Evolutionary conservation across 768 basidiomycete genomes (phyloP).

Genomic region (Termitomyces titanicus): DNA sequence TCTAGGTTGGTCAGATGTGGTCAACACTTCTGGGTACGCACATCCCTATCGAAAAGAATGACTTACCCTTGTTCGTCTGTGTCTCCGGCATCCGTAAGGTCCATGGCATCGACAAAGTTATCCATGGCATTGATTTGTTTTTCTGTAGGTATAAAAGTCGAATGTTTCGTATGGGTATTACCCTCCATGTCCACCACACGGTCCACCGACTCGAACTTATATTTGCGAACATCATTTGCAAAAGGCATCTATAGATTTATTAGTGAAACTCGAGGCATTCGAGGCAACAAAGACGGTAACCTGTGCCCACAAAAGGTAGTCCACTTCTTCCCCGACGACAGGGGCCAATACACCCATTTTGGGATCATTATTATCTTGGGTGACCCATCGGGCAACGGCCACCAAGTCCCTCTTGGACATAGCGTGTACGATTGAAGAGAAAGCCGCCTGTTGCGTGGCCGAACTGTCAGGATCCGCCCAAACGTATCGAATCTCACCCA

Average conservation of each 20-base stretch:
- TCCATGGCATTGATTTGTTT: constrained; percentile 83
- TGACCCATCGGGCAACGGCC: constrained; percentile 84
- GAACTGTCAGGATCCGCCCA: constrained; percentile 72
- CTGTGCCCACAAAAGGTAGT: constrained; percentile 82
- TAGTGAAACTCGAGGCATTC: neutral
- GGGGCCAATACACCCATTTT: constrained; percentile 83
- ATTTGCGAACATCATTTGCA: constrained; percentile 88
- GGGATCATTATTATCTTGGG: constrained; percentile 67
- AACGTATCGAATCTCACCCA: constrained; percentile 85
- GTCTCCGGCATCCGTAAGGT: constrained; percentile 74
- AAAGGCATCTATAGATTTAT: constrained; percentile 72
- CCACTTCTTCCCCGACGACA: constrained; percentile 56
- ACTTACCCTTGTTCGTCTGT: constrained; percentile 70
- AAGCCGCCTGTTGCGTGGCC: constrained; percentile 71
- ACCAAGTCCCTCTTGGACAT: constrained; percentile 64
- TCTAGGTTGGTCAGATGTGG: constrained; percentile 33
- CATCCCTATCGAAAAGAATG: constrained; percentile 14
- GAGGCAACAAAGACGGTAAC: constrained; percentile 32
- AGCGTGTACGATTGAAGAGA: constrained; percentile 85
- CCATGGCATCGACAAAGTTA: constrained; percentile 83
- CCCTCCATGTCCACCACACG: constrained; percentile 73
- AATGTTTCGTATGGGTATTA: constrained; percentile 67
- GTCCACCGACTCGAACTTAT: constrained; percentile 80
- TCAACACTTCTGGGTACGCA: neutral
- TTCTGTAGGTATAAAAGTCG: constrained; percentile 78